phyloP scores from a whole-genome alignment of 2,329 filamentous ascomycete genomes.

The Aspergillus nomiae region DNA sequence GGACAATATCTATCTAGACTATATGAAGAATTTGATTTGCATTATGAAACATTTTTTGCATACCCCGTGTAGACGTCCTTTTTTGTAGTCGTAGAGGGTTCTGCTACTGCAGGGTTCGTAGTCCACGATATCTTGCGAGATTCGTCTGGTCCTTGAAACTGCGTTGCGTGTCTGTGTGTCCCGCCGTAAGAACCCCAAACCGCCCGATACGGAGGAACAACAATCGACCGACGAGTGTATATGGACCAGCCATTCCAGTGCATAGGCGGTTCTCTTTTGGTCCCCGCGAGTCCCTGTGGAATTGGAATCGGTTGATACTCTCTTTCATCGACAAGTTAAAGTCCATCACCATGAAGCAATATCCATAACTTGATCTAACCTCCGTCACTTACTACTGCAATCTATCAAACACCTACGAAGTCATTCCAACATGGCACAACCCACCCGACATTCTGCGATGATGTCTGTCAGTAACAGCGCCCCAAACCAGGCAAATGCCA shows the following conservation, averaged over 20 bases:
- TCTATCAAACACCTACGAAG: constrained; percentile 2
- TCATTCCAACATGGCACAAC: constrained; percentile 29
- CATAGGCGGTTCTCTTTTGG: neutral
- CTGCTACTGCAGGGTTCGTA: neutral
- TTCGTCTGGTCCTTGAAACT: constrained; percentile 2
- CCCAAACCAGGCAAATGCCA: constrained; percentile 20
- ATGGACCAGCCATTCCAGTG: neutral
- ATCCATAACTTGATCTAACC: neutral
- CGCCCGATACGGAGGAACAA: neutral
- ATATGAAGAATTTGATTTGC: neutral
- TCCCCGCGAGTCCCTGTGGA: neutral
- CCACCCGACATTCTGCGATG: constrained; percentile 34
- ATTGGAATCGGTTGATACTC: neutral
- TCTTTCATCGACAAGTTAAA: too few species aligned
- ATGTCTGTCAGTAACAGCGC: constrained; percentile 33
- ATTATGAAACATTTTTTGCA: neutral
- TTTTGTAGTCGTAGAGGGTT: neutral
- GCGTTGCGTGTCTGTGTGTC: constrained; percentile 11
- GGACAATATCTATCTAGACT: neutral
- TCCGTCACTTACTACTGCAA: neutral
- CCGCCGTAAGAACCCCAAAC: constrained; percentile 13
- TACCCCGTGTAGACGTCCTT: neutral
- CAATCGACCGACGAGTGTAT: neutral
- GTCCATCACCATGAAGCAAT: constrained; percentile 3
- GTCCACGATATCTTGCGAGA: neutral